phyloP scores from a whole-genome alignment of 2,329 filamentous ascomycete species.

The Gaeumannomyces sp. region DNA sequence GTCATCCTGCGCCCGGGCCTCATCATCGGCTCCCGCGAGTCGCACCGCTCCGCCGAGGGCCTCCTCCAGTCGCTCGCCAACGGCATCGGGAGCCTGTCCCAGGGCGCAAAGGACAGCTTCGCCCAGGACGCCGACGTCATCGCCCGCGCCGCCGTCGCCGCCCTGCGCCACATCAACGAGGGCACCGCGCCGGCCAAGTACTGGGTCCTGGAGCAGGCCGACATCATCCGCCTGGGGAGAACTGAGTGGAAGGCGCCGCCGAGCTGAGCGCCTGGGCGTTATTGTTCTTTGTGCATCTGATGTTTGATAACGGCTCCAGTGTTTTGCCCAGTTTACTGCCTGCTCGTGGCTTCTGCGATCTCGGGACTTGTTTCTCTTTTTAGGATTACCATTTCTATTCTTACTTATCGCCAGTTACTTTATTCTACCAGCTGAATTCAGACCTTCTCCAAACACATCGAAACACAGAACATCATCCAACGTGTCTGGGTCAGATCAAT shows the following conservation, averaged over 20 bases:
- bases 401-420: too few relatives aligned
- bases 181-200: constrained; percentile 53
- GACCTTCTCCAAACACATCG: too few relatives aligned
- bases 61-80: constrained; percentile 49
- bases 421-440: too few relatives aligned
- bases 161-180: constrained; percentile 50
- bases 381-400: too few relatives aligned
- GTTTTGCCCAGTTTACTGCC: too few relatives aligned
- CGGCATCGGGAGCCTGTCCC: constrained; percentile 46
- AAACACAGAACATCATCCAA: too few relatives aligned
- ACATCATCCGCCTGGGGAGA: constrained; percentile 63
- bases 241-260: constrained; percentile 40
- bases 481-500: too few relatives aligned
- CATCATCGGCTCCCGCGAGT: constrained; percentile 65
- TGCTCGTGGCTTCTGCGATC: too few relatives aligned
- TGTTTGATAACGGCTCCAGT: too few relatives aligned
- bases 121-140: constrained; percentile 72
- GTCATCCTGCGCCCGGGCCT: constrained; percentile 70
- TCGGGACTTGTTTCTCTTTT: too few relatives aligned
- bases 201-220: constrained; percentile 53
- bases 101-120: constrained; percentile 55
- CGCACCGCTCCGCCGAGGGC: constrained; percentile 52
- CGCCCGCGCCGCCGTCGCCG: constrained; percentile 58
- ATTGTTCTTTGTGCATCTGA: not conserved
- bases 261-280: not conserved